Percentiles rank a stretch among this genome's conserved stretches.
phyloP scores from a whole-genome alignment of 345 rosid genomes.

The Populus davidiana region DNA sequence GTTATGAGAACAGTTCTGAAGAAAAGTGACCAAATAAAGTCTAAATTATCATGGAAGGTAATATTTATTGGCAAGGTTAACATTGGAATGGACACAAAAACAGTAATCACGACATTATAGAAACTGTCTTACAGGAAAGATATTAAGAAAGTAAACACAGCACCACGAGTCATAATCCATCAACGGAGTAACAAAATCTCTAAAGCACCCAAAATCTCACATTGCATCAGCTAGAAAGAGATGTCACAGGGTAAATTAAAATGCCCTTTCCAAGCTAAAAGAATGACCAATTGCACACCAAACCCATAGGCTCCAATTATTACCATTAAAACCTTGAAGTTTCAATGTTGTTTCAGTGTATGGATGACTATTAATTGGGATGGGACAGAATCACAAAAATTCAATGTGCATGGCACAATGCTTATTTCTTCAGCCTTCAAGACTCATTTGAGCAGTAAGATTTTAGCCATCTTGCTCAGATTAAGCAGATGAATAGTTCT shows the following conservation, averaged over 20 bases:
- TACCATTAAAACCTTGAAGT: neutral
- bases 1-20: neutral
- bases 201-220: neutral
- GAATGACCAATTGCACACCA: neutral
- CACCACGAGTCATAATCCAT: neutral
- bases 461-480: neutral
- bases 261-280: neutral
- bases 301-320: neutral
- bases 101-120: neutral
- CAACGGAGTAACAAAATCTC: neutral
- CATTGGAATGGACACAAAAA: neutral
- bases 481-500: neutral
- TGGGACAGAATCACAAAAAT: too few relatives aligned
- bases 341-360: neutral
- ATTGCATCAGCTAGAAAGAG: neutral
- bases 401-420: too few relatives aligned
- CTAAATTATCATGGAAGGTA: neutral
- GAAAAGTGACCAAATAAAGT: neutral
- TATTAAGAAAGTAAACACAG: neutral
- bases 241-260: neutral
- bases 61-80: neutral
- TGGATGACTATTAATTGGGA: neutral
- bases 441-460: neutral
- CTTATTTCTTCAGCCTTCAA: neutral
- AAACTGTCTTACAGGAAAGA: neutral